Percentiles rank a stretch among this genome's conserved stretches.
These are phyloP conservation scores for Lasiodiplodia citricola DNA, from an alignment of 2,329 filamentous ascomycete species.

Conservation along the genomic window DNA sequence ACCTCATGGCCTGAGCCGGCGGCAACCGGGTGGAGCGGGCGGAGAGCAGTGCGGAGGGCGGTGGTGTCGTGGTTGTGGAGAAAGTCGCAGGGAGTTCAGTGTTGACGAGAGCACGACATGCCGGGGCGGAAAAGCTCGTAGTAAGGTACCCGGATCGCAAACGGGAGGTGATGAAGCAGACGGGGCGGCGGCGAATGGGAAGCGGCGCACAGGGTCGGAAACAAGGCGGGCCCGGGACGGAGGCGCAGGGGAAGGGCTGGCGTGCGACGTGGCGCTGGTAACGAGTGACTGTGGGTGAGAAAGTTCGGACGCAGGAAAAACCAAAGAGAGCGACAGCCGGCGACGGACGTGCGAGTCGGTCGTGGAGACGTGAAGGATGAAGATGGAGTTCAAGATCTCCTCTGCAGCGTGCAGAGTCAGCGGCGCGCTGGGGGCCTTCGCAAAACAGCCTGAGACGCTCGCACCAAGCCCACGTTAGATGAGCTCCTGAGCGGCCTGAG, in stretches of 20 bases:
- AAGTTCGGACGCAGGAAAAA: slow-evolving; percentile 12
- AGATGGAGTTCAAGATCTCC: slow-evolving; percentile 22
- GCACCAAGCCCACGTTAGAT: slow-evolving; percentile 20
- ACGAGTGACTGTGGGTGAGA: slow-evolving; percentile 44
- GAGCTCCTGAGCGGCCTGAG: slow-evolving; percentile 25
- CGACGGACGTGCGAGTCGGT: slow-evolving; percentile 19
- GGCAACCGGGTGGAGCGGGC: slow-evolving; percentile 22
- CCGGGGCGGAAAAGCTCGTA: slow-evolving; percentile 24
- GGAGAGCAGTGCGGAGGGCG: slow-evolving; percentile 23
- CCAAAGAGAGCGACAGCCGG: slow-evolving; percentile 17
- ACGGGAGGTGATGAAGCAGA: slow-evolving; percentile 28
- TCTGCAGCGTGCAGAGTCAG: slow-evolving; percentile 24
- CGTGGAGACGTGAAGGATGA: slow-evolving; percentile 22
- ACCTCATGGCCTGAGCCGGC: slow-evolving; percentile 42
- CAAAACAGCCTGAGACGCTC: slow-evolving; percentile 22
- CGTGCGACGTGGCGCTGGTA: slow-evolving; percentile 31
- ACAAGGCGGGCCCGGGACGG: slow-evolving; percentile 27
- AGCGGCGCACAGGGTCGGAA: slow-evolving; percentile 25
- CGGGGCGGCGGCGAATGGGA: slow-evolving; percentile 23
- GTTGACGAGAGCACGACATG: slow-evolving; percentile 28
- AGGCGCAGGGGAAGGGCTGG: slow-evolving; percentile 29
- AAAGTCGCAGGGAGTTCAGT: slow-evolving; percentile 27
- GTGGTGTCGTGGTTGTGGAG: slow-evolving; percentile 32
- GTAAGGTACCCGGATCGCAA: slow-evolving; percentile 21
- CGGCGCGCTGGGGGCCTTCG: slow-evolving; percentile 21